Conservation (phyloP, 2,329 filamentous ascomycete genomes). For the Magnaporthiopsis incrustans region DNA sequence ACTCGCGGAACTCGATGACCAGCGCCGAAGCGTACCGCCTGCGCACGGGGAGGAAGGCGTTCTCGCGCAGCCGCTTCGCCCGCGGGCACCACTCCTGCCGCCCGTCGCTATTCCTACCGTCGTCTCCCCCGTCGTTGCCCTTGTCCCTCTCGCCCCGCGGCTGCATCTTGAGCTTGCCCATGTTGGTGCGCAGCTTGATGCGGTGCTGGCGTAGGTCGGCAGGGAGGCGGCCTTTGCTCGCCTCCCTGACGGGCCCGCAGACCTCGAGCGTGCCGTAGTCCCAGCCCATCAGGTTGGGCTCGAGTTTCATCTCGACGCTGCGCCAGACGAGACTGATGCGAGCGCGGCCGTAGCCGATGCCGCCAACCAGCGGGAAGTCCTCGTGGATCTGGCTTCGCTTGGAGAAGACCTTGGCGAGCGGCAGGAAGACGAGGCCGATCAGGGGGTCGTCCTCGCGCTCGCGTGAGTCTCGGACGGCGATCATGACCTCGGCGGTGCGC, state of each 20-base stretch:
- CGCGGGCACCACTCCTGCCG: slow-evolving; percentile 42
- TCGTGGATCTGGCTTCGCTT: slow-evolving; percentile 57
- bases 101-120: slow-evolving; percentile 26
- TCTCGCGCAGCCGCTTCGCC: slow-evolving; percentile 30
- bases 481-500: slow-evolving; percentile 56
- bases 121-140: slow-evolving; percentile 15
- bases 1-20: slow-evolving; percentile 51
- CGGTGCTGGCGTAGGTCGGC: slow-evolving; percentile 23
- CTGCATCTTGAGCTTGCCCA: slow-evolving; percentile 49
- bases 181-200: slow-evolving; percentile 21
- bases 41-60: slow-evolving; percentile 47
- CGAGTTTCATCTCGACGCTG: slow-evolving; percentile 55
- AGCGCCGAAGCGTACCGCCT: slow-evolving; percentile 52
- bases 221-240: slow-evolving; percentile 32
- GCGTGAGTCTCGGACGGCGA: slow-evolving; percentile 59
- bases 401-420: slow-evolving; percentile 52
- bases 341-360: slow-evolving; percentile 62
- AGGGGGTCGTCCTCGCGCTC: slow-evolving; percentile 63
- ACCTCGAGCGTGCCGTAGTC: slow-evolving; percentile 64
- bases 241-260: slow-evolving; percentile 39
- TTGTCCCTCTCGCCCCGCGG: background rate
- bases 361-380: slow-evolving; percentile 60
- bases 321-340: slow-evolving; percentile 67
- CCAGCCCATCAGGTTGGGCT: slow-evolving; percentile 55
- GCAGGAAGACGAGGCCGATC: slow-evolving; percentile 62